phyloP scores from a whole-genome alignment of 2,329 filamentous ascomycete species.

The Fusarium euwallaceae region DNA sequence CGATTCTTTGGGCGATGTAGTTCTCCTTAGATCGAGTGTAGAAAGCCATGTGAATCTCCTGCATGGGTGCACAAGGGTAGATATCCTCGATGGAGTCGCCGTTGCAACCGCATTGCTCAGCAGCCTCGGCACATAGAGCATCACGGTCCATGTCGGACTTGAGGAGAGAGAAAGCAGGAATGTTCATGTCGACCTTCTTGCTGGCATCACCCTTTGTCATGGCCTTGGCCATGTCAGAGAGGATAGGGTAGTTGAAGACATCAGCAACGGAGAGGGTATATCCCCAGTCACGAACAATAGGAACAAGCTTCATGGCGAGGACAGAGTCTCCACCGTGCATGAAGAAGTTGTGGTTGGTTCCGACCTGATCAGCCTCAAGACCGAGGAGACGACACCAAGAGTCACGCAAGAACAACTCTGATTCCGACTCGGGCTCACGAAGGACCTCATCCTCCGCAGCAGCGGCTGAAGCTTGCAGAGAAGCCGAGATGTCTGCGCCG shows the following conservation, averaged over 20 bases:
- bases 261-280: conserved; percentile 60
- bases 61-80: conserved; percentile 66
- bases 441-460: conserved; percentile 13
- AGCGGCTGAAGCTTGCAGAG: conserved; percentile 28
- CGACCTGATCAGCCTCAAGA: conserved; percentile 49
- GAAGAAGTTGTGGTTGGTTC: conserved; percentile 60
- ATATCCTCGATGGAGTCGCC: conserved; percentile 59
- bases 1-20: conserved; percentile 63
- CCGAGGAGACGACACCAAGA: conserved; percentile 55
- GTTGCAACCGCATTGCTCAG: conserved; percentile 48
- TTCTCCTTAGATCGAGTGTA: conserved; percentile 62
- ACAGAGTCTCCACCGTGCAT: conserved; percentile 64
- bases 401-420: conserved; percentile 47
- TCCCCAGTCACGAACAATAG: conserved; percentile 54
- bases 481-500: conserved; percentile 35
- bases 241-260: conserved; percentile 59
- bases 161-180: conserved; percentile 57
- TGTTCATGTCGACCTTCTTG: conserved; percentile 38
- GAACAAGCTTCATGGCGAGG: conserved; percentile 63
- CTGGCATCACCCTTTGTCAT: conserved; percentile 42
- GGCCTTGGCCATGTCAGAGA: conserved; percentile 58
- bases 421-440: conserved; percentile 32
- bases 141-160: conserved; percentile 44
- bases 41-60: conserved; percentile 66
- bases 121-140: conserved; percentile 51